Percentiles rank a stretch among this genome's conserved stretches.
Evolutionary conservation across 2,329 filamentous ascomycete genomes (phyloP).

Genomic region (Venturia effusa): DNA sequence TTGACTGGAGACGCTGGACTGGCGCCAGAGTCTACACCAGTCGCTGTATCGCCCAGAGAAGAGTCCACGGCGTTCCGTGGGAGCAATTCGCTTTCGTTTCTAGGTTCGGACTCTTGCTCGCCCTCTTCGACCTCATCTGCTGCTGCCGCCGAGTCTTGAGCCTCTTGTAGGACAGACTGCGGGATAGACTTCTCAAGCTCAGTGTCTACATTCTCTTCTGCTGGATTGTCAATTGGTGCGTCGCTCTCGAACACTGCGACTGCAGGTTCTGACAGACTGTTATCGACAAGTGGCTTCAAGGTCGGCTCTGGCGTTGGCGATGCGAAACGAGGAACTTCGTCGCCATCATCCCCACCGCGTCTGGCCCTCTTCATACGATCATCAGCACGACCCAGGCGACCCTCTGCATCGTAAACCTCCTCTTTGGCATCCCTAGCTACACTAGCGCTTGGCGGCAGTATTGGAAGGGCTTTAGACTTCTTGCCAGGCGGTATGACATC

Average conservation of each 20-base stretch:
- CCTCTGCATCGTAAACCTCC: slow-evolving; percentile 37
- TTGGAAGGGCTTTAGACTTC: slow-evolving; percentile 74
- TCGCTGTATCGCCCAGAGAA: background rate
- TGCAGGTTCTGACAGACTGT: background rate
- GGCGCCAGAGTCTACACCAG: background rate
- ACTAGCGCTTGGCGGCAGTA: slow-evolving; percentile 52
- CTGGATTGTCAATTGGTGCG: background rate
- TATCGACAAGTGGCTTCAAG: slow-evolving; percentile 16
- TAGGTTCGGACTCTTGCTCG: background rate
- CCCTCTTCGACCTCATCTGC: background rate
- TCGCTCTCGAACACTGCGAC: background rate
- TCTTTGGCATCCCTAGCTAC: slow-evolving; percentile 27
- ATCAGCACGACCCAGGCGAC: slow-evolving; percentile 51
- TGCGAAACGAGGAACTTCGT: slow-evolving; percentile 68
- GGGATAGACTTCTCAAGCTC: background rate
- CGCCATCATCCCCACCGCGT: slow-evolving; percentile 52
- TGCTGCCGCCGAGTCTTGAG: background rate
- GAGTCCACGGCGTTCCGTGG: background rate
- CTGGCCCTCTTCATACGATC: slow-evolving; percentile 67
- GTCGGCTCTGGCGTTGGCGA: slow-evolving; percentile 26
- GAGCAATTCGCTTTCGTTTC: background rate
- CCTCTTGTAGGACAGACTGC: background rate
- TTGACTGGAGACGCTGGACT: slow-evolving; percentile 4
- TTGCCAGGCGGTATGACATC: slow-evolving; percentile 56
- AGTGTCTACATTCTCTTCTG: background rate